These are phyloP conservation scores for Cladophialophora chaetospira DNA, from an alignment of 2,329 filamentous ascomycete species.

Conservation along the genomic window DNA sequence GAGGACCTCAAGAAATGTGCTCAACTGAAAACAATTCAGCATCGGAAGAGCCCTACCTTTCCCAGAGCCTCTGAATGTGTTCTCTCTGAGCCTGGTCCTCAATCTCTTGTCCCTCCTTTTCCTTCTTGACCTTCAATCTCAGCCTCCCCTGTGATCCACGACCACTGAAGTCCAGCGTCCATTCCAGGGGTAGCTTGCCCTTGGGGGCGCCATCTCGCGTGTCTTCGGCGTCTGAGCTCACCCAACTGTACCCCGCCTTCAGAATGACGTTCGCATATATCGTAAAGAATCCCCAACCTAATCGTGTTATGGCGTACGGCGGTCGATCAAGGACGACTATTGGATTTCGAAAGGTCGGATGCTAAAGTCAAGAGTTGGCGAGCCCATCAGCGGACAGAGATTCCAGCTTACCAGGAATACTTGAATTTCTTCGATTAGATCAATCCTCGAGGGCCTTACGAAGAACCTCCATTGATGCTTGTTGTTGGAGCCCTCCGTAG, in stretches of 20 bases:
- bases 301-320: constrained; percentile 27
- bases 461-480: constrained; percentile 33
- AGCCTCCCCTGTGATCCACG: constrained; percentile 28
- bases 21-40: no score
- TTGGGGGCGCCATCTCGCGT: constrained; percentile 25
- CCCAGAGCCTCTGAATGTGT: constrained; percentile 19
- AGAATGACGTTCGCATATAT: constrained; percentile 30
- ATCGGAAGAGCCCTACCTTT: no score
- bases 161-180: constrained; percentile 30
- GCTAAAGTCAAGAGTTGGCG: constrained; percentile 15
- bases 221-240: constrained; percentile 29
- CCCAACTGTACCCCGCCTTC: constrained; percentile 30
- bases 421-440: constrained; percentile 32
- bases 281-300: constrained; percentile 32
- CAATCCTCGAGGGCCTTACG: constrained; percentile 26
- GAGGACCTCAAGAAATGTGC: no score
- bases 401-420: constrained; percentile 26
- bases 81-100: constrained; percentile 25
- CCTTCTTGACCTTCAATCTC: constrained; percentile 30
- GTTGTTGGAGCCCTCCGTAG: constrained; percentile 24
- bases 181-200: constrained; percentile 30
- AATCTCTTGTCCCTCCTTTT: constrained; percentile 30
- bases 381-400: not conserved
- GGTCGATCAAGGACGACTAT: constrained; percentile 26
- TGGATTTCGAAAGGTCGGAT: constrained; percentile 30